These are phyloP conservation scores for Fusarium piperis DNA, from an alignment of 2,329 filamentous ascomycete genomes.

Conservation along the genomic window DNA sequence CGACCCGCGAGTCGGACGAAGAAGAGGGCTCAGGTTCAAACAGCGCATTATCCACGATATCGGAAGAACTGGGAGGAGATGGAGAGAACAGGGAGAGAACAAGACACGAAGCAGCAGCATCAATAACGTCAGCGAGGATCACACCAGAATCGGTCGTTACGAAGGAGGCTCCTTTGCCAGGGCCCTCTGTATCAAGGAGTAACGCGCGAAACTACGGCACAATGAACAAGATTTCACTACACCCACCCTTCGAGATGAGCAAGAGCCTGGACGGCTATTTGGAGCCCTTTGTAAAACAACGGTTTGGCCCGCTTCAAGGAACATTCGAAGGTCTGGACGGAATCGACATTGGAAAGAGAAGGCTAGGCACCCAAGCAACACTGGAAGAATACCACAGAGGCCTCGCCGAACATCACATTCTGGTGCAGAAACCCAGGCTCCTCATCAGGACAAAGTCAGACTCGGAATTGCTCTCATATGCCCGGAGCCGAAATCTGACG, in stretches of 20 bases:
- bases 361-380: neutral
- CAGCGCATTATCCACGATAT: neutral
- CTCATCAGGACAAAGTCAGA: neutral
- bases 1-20: neutral
- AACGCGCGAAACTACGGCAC: neutral
- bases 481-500: neutral
- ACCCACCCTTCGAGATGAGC: neutral
- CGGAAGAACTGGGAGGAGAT: constrained; percentile 2
- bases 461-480: neutral
- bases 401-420: neutral
- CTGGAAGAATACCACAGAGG: neutral
- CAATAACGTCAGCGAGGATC: neutral
- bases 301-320: neutral
- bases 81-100: neutral
- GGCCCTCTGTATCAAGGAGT: neutral
- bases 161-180: neutral
- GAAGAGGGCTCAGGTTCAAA: neutral
- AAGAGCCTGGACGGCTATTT: neutral
- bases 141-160: neutral
- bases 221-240: neutral
- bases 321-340: neutral
- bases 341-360: neutral
- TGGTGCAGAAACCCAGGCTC: neutral
- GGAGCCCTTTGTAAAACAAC: neutral
- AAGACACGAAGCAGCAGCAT: neutral